Conservation (phyloP, 2,329 filamentous ascomycete genomes). For the Beauveria sp. region DNA sequence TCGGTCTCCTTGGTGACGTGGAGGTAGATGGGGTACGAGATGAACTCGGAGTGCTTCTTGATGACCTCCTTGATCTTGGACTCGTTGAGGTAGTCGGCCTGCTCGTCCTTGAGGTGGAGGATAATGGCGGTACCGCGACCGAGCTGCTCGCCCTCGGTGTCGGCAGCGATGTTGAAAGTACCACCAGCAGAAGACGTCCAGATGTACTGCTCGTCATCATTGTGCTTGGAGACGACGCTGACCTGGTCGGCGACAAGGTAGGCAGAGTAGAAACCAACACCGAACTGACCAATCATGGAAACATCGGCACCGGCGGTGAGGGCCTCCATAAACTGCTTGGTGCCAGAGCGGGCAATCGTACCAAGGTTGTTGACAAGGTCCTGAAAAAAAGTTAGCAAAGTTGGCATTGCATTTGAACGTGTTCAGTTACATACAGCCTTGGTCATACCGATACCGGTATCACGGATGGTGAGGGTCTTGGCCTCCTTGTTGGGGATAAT, state of each 20-base stretch:
- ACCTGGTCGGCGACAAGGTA: conserved; percentile 98
- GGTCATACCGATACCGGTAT: conserved; percentile 99
- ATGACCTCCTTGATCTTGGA: conserved; percentile 99
- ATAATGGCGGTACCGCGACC: conserved; percentile 97
- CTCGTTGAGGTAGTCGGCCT: conserved; percentile 97
- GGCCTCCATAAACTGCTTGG: conserved; percentile 99
- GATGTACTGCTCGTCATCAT: conserved; percentile 99
- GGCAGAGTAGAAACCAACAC: conserved; percentile 99
- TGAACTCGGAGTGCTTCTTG: conserved; percentile 99
- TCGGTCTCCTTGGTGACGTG: conserved; percentile 99
- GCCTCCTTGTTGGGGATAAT: conserved; percentile 96
- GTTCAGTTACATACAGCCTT: conserved; percentile 72
- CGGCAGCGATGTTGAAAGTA: conserved; percentile 87
- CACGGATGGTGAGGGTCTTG: conserved; percentile 95
- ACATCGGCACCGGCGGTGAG: conserved; percentile 97
- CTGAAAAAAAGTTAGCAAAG: conserved; percentile 40
- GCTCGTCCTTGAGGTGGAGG: conserved; percentile 99
- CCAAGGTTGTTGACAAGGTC: conserved; percentile 99
- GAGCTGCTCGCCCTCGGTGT: conserved; percentile 84
- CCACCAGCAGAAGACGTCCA: conserved; percentile 98
- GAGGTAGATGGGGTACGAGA: conserved; percentile 99
- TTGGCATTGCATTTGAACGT: neutral
- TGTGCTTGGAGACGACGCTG: conserved; percentile 95
- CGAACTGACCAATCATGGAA: conserved; percentile 99
- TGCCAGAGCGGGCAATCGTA: conserved; percentile 97